Conservation (phyloP, 768 basidiomycete genomes). For the Agaricus blazei region DNA sequence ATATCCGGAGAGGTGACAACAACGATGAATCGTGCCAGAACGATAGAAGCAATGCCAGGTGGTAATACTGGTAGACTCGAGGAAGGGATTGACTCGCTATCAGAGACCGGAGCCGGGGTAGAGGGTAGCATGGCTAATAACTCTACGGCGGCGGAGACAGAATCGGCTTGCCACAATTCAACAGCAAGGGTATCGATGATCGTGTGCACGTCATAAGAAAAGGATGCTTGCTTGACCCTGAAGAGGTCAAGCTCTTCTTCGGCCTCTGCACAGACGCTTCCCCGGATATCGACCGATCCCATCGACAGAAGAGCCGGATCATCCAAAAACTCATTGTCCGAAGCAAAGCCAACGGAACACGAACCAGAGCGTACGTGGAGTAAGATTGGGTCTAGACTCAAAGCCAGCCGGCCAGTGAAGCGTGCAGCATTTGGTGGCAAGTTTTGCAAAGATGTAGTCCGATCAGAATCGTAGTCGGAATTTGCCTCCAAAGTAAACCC, state of each 20-base stretch:
- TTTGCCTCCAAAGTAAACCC: conserved; percentile 36
- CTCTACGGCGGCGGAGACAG: conserved; percentile 31
- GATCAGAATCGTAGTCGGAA: conserved; percentile 36
- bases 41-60: conserved; percentile 50
- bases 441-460: conserved; percentile 14
- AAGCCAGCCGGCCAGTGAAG: conserved; percentile 35
- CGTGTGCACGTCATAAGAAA: conserved; percentile 16
- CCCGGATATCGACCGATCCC: conserved; percentile 51
- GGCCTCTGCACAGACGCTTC: conserved; percentile 44
- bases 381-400: conserved; percentile 47
- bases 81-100: neutral
- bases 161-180: conserved; percentile 28
- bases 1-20: conserved; percentile 78
- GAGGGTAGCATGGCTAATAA: conserved; percentile 37
- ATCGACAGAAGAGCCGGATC: conserved; percentile 53
- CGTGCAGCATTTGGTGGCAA: conserved; percentile 30
- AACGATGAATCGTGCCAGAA: conserved; percentile 57
- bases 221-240: conserved; percentile 26
- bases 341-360: conserved; percentile 20
- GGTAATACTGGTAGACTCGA: conserved; percentile 31
- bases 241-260: conserved; percentile 29
- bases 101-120: conserved; percentile 11
- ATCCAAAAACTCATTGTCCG: conserved; percentile 34
- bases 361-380: conserved; percentile 42
- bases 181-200: conserved; percentile 22